Evolutionary conservation across 176 grass and related monocot species (phyloP).

Genomic region (Cymbopogon citratus): DNA sequence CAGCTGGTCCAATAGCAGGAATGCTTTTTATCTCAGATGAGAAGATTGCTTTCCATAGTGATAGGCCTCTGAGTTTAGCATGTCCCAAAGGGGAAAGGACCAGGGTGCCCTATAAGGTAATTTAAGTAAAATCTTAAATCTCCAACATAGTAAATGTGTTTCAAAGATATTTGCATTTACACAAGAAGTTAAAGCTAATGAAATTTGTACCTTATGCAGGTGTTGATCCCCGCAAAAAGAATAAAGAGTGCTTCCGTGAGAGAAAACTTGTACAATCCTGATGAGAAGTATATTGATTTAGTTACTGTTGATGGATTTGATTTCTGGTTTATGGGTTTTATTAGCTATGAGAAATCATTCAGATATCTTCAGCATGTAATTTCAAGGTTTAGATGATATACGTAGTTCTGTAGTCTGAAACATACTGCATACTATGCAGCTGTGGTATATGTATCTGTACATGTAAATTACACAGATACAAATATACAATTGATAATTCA

Average conservation of each 20-base stretch:
- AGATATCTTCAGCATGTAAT: constrained; percentile 47
- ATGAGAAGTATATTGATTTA: constrained; percentile 80
- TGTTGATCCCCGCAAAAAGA: constrained; percentile 56
- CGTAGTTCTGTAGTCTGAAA: background rate
- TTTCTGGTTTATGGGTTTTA: constrained; percentile 92
- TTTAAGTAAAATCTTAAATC: constrained; percentile 17
- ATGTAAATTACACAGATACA: constrained; percentile 20
- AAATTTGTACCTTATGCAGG: constrained; percentile 33
- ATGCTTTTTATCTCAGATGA: constrained; percentile 70
- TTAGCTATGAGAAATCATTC: constrained; percentile 57
- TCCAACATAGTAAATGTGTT: background rate
- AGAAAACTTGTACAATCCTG: constrained; percentile 59
- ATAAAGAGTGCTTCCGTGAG: constrained; percentile 55
- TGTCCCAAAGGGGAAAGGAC: constrained; percentile 35
- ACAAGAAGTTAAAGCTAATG: constrained; percentile 21
- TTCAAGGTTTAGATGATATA: constrained; percentile 33
- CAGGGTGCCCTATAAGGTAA: constrained; percentile 83
- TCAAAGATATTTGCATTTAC: background rate
- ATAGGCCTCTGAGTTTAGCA: constrained; percentile 56
- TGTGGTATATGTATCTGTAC: constrained; percentile 36
- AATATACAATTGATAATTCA: constrained; percentile 21
- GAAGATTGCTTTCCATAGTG: constrained; percentile 67
- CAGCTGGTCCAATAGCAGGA: constrained; percentile 72
- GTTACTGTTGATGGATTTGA: constrained; percentile 74
- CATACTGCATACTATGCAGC: constrained; percentile 36